phyloP scores from a whole-genome alignment of 371 early-diverging fungal species.

The Mucor saturninus region DNA sequence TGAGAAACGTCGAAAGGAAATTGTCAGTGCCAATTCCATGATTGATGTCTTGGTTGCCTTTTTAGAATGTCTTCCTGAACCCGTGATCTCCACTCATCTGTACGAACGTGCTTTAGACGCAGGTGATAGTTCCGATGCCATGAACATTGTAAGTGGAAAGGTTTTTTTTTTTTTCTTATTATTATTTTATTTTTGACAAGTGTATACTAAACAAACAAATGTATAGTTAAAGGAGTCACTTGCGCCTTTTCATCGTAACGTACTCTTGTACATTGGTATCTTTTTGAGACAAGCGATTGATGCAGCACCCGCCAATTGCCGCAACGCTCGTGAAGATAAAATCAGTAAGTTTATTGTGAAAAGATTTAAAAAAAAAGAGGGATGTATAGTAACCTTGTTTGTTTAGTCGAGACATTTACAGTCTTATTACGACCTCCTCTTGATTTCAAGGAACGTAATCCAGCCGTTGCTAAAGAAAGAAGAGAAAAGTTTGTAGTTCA shows the following conservation, averaged over 20 bases:
- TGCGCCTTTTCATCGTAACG: constrained; percentile 63
- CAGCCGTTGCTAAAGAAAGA: constrained; percentile 39
- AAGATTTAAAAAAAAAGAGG: no score
- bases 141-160: constrained; percentile 36
- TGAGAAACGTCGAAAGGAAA: constrained; percentile 32
- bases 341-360: constrained; percentile 45
- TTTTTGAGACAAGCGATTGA: constrained; percentile 73
- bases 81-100: constrained; percentile 71
- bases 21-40: constrained; percentile 77
- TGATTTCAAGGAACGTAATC: constrained; percentile 51
- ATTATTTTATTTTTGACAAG: neutral
- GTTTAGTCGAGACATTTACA: constrained; percentile 49
- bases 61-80: constrained; percentile 74
- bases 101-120: constrained; percentile 72
- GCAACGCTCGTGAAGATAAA: constrained; percentile 37
- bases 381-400: neutral
- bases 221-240: constrained; percentile 23
- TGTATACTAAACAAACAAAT: neutral
- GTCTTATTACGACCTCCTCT: constrained; percentile 48
- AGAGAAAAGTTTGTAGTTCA: constrained; percentile 39
- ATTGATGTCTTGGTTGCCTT: constrained; percentile 77
- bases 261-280: constrained; percentile 75
- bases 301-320: constrained; percentile 38
- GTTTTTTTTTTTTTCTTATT: neutral
- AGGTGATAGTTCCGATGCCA: constrained; percentile 47